Conservation (phyloP, 2,329 filamentous ascomycete genomes). For the Colletotrichum tamarilloi region DNA sequence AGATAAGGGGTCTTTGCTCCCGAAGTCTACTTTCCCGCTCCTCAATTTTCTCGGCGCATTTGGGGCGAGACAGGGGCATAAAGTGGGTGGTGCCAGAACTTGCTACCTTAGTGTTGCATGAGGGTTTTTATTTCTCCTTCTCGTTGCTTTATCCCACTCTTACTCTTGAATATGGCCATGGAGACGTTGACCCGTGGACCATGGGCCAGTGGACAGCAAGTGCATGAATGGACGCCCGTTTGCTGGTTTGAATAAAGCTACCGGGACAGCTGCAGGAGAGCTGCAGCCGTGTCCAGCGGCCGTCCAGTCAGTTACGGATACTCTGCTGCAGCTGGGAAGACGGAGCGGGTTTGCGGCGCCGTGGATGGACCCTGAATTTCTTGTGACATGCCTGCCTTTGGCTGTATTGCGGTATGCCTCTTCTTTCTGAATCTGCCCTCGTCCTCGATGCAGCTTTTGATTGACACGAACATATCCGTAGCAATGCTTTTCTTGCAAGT, state of each 20-base stretch:
- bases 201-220: neutral
- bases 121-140: neutral
- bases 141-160: too few relatives aligned
- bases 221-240: neutral
- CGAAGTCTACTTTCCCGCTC: neutral
- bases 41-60: neutral
- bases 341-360: slow-evolving; percentile 25
- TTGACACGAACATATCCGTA: neutral
- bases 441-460: neutral
- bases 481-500: too few relatives aligned
- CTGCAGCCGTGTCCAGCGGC: neutral
- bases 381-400: neutral
- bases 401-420: neutral
- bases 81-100: slow-evolving; percentile 1
- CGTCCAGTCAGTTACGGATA: neutral
- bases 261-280: slow-evolving; percentile 6
- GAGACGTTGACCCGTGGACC: neutral
- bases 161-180: neutral
- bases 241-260: neutral
- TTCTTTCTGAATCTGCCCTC: neutral
- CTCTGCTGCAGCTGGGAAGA: neutral
- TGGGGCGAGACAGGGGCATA: neutral
- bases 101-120: neutral
- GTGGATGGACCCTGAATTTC: slow-evolving; percentile 31
- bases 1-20: slow-evolving; percentile 4